Evolutionary conservation across 2,329 filamentous ascomycete genomes (phyloP), one percentile per base, ranked within the genome.

Genomic region (Magnaporthiopsis poae): DNA sequence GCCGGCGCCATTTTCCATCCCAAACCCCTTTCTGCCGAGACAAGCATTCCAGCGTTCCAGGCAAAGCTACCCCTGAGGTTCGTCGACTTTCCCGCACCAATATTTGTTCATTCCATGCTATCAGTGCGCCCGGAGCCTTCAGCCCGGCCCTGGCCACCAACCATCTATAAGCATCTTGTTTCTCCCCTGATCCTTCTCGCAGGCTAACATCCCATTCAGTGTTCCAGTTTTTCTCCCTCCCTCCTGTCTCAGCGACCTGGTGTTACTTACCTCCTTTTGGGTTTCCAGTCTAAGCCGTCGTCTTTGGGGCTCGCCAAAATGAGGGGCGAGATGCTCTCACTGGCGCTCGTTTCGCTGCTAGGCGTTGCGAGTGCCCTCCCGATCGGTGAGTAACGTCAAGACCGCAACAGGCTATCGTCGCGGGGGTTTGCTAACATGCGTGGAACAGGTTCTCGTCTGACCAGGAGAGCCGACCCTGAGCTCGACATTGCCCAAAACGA

Each of bases 271-370:
- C 62, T 15, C 33, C 62, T 27, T n/a, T 65, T 3, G 25, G 33
- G 36, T 60, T 39, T 52, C 36, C 8, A 25, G 18, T 29, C 56
- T 31, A 27, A 33, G 18, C 9, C 9, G 27, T 31, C 25, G 25
- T 5, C 27, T 25, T 56, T 1, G 21, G n/a, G 21, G n/a, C 29
- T 13, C 21, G 2, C 27, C 59, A 65, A 62, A 8, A 65, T 65
- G 64, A 62, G 64, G 64, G 8, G n/a, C 35, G 3, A 29, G 12
- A 29, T 61, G 35, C 39, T 65, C 7, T 65, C 64, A 25, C 35
- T 61, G 60, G 36, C 64, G 27, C 8, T 65, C 9, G 15, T 62
- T 25, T 61, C 64, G 59, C 64, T 65, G 12, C 35, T 65, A 12
- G 36, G 64, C 39, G 36, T 64, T 21, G 33, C 63, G 33, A 56